Conservation (phyloP, 257 asterid species). For the Nicotiana paniculata region DNA sequence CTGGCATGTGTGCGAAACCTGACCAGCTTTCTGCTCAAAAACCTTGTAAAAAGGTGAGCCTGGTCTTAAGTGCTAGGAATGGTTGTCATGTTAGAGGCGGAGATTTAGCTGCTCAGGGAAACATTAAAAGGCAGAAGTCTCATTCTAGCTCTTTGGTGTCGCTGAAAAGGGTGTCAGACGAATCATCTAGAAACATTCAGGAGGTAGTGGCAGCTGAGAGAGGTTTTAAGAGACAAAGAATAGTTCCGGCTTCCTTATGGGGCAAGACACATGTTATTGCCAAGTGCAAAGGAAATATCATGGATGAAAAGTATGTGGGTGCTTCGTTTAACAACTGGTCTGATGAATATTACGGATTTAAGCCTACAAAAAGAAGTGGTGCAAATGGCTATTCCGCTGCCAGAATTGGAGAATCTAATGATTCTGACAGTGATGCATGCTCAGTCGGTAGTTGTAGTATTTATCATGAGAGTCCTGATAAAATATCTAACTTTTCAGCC, state of each 20-base stretch:
- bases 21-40: slow-evolving; percentile 5
- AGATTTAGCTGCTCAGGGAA: background rate
- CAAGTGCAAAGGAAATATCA: slow-evolving; percentile 3
- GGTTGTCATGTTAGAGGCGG: slow-evolving; percentile 5
- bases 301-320: slow-evolving; percentile 7
- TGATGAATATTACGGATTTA: slow-evolving; percentile 12
- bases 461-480: slow-evolving; percentile 3
- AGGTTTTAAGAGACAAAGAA: slow-evolving; percentile 16
- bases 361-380: background rate
- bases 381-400: background rate
- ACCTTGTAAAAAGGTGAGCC: slow-evolving; percentile 11
- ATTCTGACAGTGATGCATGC: slow-evolving; percentile 25
- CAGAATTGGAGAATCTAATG: slow-evolving; percentile 13
- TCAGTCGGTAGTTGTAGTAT: slow-evolving; percentile 38
- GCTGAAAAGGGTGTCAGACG: slow-evolving; percentile 23
- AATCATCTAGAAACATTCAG: slow-evolving; percentile 14
- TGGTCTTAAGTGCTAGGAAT: slow-evolving; percentile 7
- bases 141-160: slow-evolving; percentile 8
- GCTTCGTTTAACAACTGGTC: slow-evolving; percentile 13
- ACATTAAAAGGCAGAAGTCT: slow-evolving; percentile 11
- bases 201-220: slow-evolving; percentile 5
- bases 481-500: slow-evolving; percentile 10
- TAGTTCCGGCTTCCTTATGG: slow-evolving; percentile 1
- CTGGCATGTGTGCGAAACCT: slow-evolving; percentile 8
- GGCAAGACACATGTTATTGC: slow-evolving; percentile 16